Conservation (phyloP, 352 stramenopile genomes). For the Peronospora farinosa region DNA sequence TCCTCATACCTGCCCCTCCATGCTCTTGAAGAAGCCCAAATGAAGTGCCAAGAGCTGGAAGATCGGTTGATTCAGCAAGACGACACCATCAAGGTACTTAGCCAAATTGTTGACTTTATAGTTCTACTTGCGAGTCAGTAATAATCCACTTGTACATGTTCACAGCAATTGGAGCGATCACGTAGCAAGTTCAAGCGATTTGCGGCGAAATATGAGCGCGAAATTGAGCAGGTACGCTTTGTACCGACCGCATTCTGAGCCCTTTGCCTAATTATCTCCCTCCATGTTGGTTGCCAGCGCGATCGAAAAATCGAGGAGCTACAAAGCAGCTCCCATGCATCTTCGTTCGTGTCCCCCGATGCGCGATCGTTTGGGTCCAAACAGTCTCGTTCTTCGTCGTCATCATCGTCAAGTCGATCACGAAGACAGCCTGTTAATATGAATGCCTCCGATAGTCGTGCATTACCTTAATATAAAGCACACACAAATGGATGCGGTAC, state of each 20-base stretch:
- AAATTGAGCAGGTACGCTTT: conserved; percentile 65
- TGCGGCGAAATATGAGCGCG: conserved; percentile 75
- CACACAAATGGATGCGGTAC: neutral
- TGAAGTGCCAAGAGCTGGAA: conserved; percentile 74
- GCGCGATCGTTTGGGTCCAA: conserved; percentile 10
- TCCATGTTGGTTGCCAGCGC: conserved; percentile 20
- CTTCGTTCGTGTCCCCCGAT: conserved; percentile 42
- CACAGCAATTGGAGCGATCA: conserved; percentile 73
- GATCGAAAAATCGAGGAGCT: conserved; percentile 46
- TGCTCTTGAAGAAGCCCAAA: conserved; percentile 59
- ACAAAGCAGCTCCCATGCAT: conserved; percentile 38
- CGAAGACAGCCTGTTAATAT: conserved; percentile 7
- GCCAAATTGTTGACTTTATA: neutral
- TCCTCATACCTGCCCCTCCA: conserved; percentile 60
- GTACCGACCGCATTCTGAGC: neutral
- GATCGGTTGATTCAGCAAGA: conserved; percentile 64
- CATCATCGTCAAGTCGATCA: conserved; percentile 26
- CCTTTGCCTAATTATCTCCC: conserved; percentile 2
- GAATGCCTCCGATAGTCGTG: neutral
- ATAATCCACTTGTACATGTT: conserved; percentile 1
- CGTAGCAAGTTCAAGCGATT: conserved; percentile 85
- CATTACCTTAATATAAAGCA: conserved; percentile 16
- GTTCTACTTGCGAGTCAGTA: neutral
- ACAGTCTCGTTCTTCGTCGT: conserved; percentile 34
- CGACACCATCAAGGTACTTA: conserved; percentile 71